These are phyloP conservation scores for Pythium folliculosum DNA, from an alignment of 352 stramenopile species.

Conservation along the genomic window DNA sequence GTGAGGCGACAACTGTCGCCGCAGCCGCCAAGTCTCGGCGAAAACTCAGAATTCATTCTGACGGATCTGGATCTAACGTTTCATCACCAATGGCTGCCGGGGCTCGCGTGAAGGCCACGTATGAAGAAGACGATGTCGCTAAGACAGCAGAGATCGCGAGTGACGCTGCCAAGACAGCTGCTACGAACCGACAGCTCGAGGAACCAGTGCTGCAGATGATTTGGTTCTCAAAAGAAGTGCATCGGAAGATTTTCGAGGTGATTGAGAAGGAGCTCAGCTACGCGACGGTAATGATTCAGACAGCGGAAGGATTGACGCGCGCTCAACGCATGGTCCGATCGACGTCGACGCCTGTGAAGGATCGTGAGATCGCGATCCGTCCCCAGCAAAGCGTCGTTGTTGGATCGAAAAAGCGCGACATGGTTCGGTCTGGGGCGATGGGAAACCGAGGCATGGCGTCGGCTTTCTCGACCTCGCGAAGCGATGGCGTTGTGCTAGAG, in stretches of 20 bases:
- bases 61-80: constrained; percentile 23
- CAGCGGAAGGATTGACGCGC: constrained; percentile 72
- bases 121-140: constrained; percentile 48
- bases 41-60: constrained; percentile 63
- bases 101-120: constrained; percentile 31
- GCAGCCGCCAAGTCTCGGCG: constrained; percentile 71
- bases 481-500: constrained; percentile 44
- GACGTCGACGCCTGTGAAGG: constrained; percentile 73
- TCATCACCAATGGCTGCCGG: constrained; percentile 23
- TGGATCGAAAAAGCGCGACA: constrained; percentile 15
- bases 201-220: constrained; percentile 77
- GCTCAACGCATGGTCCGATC: constrained; percentile 85
- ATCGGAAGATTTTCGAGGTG: constrained; percentile 86
- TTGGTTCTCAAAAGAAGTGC: constrained; percentile 88
- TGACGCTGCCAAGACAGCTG: constrained; percentile 77
- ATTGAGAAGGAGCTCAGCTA: constrained; percentile 80
- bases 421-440: constrained; percentile 19
- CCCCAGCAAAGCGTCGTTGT: constrained; percentile 43
- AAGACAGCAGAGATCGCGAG: constrained; percentile 75
- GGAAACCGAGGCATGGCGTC: constrained; percentile 13
- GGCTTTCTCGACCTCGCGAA: constrained; percentile 21
- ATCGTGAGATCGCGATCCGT: constrained; percentile 46
- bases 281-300: constrained; percentile 67
- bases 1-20: constrained; percentile 65
- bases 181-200: constrained; percentile 69